Evolutionary conservation across 179 eudicot species (phyloP), one percentile per base, ranked within the genome.

Genomic region (Beta corolliflora): DNA sequence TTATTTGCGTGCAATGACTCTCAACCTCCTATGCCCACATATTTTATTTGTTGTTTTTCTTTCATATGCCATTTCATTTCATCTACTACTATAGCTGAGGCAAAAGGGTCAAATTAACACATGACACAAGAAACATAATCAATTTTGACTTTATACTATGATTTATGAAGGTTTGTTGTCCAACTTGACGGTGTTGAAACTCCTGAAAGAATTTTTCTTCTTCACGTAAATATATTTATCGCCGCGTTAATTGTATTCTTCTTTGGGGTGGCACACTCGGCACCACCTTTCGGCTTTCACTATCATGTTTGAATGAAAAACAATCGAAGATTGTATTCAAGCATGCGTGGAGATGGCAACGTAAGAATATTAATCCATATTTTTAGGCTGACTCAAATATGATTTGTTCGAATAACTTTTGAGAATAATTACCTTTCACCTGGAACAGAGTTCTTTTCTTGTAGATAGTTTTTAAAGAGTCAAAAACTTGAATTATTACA

Each of bases 181-280:
- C 13, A 41, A 6, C 52, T 15, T 41, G 52, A 68, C 52, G 21
- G 74, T 19, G 75, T 71, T 50, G 41, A 50, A 71, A n/a, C 75
- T 71, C 75, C 58, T 71, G 74, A 71, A 71, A 46, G 55, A 71
- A 46, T 9, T 71, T 46, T 9, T n/a, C 29, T 45, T 44, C 73
- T 6, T 69, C 53, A 69, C 52, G 55, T 18, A 0, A 46, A 71
- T 23, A 9, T 21, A 50, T 71, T 21, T 48, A 21, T 71, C 11
- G 58, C 58, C 75, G 59, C 75, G 75, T 71, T 50, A 12, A 23
- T 50, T 5, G 31, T 21, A 61, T 2, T 64, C 4, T 25, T 25
- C 3, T 5, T 64, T 25, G 25, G 23, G 68, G 68, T 25, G 68
- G 15, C 2, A 7, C 10, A 60, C 19, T 48, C 9, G 52, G 52